These are phyloP conservation scores for Polyporus tsugae DNA, from an alignment of 1,284 basidiomycete species.

Conservation along the genomic window DNA sequence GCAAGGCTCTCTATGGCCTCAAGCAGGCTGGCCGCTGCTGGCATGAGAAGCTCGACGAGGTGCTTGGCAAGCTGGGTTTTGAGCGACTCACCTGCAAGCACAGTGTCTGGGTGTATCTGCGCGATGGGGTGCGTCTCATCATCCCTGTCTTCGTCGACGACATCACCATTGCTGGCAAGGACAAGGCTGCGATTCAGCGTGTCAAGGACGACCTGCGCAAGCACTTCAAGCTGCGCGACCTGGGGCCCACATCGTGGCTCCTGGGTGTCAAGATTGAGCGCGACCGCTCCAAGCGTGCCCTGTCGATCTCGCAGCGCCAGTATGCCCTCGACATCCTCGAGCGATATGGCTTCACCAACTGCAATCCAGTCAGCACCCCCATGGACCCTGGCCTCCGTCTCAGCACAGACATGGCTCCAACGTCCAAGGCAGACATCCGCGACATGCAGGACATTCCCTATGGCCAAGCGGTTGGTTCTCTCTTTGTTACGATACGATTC, in stretches of 20 bases:
- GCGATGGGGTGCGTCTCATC: slow-evolving; percentile 14
- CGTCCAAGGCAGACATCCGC: not conserved
- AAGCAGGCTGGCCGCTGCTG: slow-evolving; percentile 28
- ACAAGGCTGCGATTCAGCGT: slow-evolving; percentile 10
- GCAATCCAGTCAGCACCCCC: slow-evolving; percentile 17
- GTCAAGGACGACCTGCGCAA: slow-evolving; percentile 27
- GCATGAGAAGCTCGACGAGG: slow-evolving; percentile 34
- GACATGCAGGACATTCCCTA: slow-evolving; percentile 20
- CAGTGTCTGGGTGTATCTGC: slow-evolving; percentile 37
- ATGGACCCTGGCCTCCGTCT: slow-evolving; percentile 17
- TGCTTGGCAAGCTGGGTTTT: slow-evolving; percentile 37
- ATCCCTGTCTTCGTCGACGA: slow-evolving; percentile 18
- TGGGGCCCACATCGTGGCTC: slow-evolving; percentile 16
- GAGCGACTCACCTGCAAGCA: slow-evolving; percentile 37
- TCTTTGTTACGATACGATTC: too few species aligned
- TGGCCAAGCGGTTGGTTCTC: slow-evolving; percentile 13
- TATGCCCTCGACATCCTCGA: slow-evolving; percentile 10
- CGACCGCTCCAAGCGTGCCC: slow-evolving; percentile 9
- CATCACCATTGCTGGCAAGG: slow-evolving; percentile 12
- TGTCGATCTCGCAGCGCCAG: slow-evolving; percentile 19
- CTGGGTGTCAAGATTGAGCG: slow-evolving; percentile 20
- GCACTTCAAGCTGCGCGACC: slow-evolving; percentile 32
- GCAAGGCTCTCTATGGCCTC: slow-evolving; percentile 1
- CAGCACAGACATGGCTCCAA: slow-evolving; percentile 3
- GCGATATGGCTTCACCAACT: slow-evolving; percentile 13